Evolutionary conservation across 2,329 filamentous ascomycete genomes (phyloP).

Genomic region (Colletotrichum theobromicola): DNA sequence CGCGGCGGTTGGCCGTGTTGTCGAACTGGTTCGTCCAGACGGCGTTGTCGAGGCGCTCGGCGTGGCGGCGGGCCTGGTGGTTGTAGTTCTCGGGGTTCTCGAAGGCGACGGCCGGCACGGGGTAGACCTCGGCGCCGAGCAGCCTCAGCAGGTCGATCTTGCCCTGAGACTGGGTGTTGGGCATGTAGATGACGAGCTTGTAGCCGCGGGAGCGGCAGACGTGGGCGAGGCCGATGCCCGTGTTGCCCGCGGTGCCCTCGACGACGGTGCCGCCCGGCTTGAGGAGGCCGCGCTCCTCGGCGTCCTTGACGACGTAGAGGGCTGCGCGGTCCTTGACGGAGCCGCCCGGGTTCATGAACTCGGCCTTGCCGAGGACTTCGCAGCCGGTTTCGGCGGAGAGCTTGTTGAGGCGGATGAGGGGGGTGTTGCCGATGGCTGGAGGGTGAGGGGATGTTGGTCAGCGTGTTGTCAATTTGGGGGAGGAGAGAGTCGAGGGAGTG

Average conservation of each 20-base stretch:
- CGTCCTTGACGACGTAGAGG: constrained; percentile 91
- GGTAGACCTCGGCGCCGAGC: constrained; percentile 92
- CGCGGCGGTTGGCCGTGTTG: constrained; percentile 90
- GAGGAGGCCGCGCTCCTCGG: constrained; percentile 85
- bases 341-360: constrained; percentile 98
- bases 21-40: constrained; percentile 99
- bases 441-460: background rate
- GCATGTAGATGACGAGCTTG: constrained; percentile 98
- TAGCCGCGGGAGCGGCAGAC: constrained; percentile 93
- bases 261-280: constrained; percentile 90
- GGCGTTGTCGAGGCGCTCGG: constrained; percentile 83
- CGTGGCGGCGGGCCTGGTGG: constrained; percentile 90
- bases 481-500: background rate
- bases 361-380: constrained; percentile 93
- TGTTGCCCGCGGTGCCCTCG: constrained; percentile 97
- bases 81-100: constrained; percentile 98
- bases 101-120: constrained; percentile 93
- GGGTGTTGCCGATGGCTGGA: constrained; percentile 94
- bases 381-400: constrained; percentile 92
- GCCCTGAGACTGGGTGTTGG: constrained; percentile 96
- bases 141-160: constrained; percentile 94
- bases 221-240: constrained; percentile 95
- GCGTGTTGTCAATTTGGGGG: background rate
- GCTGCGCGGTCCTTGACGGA: constrained; percentile 96
- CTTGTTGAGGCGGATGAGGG: constrained; percentile 86